A percentile compares a stretch with the other conserved stretches of the same genome.
Conservation (phyloP, 768 basidiomycete species). For the Termitomyces sp. region DNA sequence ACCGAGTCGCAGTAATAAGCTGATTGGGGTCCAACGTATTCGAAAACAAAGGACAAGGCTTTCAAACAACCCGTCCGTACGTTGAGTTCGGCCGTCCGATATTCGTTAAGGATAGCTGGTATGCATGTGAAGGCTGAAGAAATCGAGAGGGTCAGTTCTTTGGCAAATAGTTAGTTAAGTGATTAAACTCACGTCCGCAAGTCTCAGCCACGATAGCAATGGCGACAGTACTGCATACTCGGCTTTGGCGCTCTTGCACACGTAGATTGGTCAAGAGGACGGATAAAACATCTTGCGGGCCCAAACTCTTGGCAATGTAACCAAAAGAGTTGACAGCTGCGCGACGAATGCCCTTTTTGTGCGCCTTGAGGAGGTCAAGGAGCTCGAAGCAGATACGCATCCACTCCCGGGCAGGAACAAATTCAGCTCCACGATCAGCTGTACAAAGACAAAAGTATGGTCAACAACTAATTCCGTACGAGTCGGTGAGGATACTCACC, state of each 20-base stretch:
- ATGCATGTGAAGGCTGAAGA: conserved; percentile 91
- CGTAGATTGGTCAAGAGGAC: conserved; percentile 95
- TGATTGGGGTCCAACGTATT: conserved; percentile 97
- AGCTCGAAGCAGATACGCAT: conserved; percentile 99
- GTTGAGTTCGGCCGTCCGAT: conserved; percentile 96
- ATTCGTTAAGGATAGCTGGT: conserved; percentile 97
- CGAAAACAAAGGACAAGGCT: conserved; percentile 97
- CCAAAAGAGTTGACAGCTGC: conserved; percentile 99
- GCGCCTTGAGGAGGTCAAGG: conserved; percentile 94
- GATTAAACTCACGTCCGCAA: conserved; percentile 62
- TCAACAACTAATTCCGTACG: conserved; percentile 18
- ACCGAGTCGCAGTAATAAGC: conserved; percentile 97
- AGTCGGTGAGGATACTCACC: conserved; percentile 37
- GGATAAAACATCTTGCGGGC: conserved; percentile 96
- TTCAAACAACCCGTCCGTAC: conserved; percentile 99
- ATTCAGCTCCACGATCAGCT: conserved; percentile 98
- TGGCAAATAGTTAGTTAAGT: not conserved
- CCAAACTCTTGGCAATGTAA: conserved; percentile 98
- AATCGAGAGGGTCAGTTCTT: conserved; percentile 3
- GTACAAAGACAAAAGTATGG: not conserved
- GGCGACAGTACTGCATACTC: conserved; percentile 97
- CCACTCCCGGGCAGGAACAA: conserved; percentile 98
- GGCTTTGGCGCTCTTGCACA: conserved; percentile 98
- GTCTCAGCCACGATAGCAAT: conserved; percentile 96
- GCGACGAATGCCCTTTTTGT: conserved; percentile 98